Conservation (phyloP, 495 filamentous ascomycete genomes). For the Penicillium coprophilum region DNA sequence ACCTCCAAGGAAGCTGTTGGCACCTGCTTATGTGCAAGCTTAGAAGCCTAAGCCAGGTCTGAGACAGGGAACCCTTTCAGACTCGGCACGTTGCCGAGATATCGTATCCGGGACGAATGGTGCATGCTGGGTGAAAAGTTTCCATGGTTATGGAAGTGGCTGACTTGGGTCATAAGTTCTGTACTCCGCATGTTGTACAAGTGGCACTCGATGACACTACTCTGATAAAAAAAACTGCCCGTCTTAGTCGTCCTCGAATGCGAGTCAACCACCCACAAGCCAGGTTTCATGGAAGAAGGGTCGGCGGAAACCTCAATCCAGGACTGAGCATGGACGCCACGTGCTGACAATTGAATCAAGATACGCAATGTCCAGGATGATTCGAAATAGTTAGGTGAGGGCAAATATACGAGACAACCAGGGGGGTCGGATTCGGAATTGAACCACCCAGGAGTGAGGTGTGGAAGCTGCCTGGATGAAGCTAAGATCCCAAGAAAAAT, state of each 20-base stretch:
- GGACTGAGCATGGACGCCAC: slow-evolving; percentile 13
- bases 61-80: slow-evolving; percentile 3
- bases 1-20: slow-evolving; percentile 8
- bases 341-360: slow-evolving; percentile 15
- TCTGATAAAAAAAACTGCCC: slow-evolving; percentile 7
- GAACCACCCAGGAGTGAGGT: slow-evolving; percentile 17
- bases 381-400: slow-evolving; percentile 6
- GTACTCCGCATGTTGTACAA: slow-evolving; percentile 16
- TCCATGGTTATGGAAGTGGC: slow-evolving; percentile 9
- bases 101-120: slow-evolving; percentile 15
- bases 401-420: slow-evolving; percentile 11
- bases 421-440: slow-evolving; percentile 20
- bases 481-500: not conserved
- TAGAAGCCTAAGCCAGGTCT: slow-evolving; percentile 3
- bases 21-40: not conserved
- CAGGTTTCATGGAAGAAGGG: not conserved
- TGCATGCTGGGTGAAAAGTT: slow-evolving; percentile 1
- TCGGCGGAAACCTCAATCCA: slow-evolving; percentile 9
- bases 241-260: slow-evolving; percentile 8
- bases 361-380: slow-evolving; percentile 13
- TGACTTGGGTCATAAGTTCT: slow-evolving; percentile 17
- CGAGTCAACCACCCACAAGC: slow-evolving; percentile 20
- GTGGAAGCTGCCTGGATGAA: slow-evolving; percentile 5
- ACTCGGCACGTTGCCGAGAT: slow-evolving; percentile 10
- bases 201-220: slow-evolving; percentile 6